These are phyloP conservation scores for Heterobasidion parviporum DNA, from an alignment of 1,284 basidiomycete species.

Conservation along the genomic window DNA sequence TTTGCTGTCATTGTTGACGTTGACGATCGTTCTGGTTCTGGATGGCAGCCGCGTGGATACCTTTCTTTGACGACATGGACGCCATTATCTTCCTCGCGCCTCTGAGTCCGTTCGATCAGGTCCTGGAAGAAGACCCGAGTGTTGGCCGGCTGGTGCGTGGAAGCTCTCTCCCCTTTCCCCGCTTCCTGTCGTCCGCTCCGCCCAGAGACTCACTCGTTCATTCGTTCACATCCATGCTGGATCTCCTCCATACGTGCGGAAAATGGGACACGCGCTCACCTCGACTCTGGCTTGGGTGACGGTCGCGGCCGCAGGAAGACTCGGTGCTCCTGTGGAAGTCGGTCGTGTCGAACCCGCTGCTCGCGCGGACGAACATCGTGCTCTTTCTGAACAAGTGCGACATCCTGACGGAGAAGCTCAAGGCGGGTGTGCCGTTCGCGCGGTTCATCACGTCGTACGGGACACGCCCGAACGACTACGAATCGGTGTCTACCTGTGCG, in stretches of 20 bases:
- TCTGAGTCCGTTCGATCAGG: conserved; percentile 51
- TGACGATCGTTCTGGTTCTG: neutral
- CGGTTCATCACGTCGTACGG: conserved; percentile 58
- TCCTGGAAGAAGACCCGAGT: conserved; percentile 48
- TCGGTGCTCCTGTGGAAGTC: conserved; percentile 51
- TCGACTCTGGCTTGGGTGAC: neutral
- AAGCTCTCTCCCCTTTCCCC: neutral
- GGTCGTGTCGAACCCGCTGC: conserved; percentile 45
- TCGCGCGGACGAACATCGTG: conserved; percentile 48
- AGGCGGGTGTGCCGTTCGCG: conserved; percentile 47
- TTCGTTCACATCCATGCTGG: too few relatives aligned
- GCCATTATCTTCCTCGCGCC: conserved; percentile 46
- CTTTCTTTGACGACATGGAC: conserved; percentile 49
- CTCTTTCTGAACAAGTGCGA: conserved; percentile 62
- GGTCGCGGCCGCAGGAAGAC: conserved; percentile 22
- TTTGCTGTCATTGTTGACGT: neutral
- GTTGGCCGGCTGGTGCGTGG: conserved; percentile 43
- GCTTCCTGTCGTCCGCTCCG: neutral
- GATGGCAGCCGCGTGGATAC: conserved; percentile 47
- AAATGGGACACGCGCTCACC: neutral
- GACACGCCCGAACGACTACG: conserved; percentile 48
- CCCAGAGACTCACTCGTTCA: too few relatives aligned
- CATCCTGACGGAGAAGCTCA: conserved; percentile 50
- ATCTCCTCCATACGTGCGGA: too few relatives aligned
- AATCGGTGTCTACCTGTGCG: conserved; percentile 11